These are phyloP conservation scores for Chamaecyparis obtusa DNA, from an alignment of 75 land plant species.

Conservation along the genomic window DNA sequence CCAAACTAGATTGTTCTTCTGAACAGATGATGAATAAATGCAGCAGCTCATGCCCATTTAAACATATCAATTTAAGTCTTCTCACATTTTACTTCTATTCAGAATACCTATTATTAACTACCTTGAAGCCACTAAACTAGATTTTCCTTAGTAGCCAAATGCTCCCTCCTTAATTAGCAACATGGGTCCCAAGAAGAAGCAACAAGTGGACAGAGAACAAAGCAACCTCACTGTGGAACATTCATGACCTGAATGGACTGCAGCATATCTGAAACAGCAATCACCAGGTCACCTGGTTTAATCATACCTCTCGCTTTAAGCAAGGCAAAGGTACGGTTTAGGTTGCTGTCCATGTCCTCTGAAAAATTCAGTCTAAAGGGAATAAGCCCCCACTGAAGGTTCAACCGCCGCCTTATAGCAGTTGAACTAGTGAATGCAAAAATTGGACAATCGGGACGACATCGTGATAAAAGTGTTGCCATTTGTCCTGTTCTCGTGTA, in stretches of 20 bases:
- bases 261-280: constrained; percentile 90
- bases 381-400: constrained; percentile 93
- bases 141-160: not conserved
- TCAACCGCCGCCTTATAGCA: constrained; percentile 68
- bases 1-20: not conserved
- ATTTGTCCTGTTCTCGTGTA: constrained; percentile 78
- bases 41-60: not conserved
- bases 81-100: not conserved
- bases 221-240: constrained; percentile 46
- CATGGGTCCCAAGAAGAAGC: not conserved
- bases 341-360: constrained; percentile 92
- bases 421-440: constrained; percentile 86
- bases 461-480: constrained; percentile 79
- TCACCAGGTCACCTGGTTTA: constrained; percentile 83
- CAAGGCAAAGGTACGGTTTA: constrained; percentile 76
- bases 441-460: constrained; percentile 88
- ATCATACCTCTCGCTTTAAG: constrained; percentile 94
- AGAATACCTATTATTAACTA: not conserved
- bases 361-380: constrained; percentile 87
- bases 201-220: not conserved
- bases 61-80: not conserved
- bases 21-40: not conserved
- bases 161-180: not conserved
- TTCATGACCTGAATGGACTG: constrained; percentile 94
- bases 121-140: not conserved